Evolutionary conservation across 495 filamentous ascomycete species (phyloP).

Genomic region (Neurospora sp.): DNA sequence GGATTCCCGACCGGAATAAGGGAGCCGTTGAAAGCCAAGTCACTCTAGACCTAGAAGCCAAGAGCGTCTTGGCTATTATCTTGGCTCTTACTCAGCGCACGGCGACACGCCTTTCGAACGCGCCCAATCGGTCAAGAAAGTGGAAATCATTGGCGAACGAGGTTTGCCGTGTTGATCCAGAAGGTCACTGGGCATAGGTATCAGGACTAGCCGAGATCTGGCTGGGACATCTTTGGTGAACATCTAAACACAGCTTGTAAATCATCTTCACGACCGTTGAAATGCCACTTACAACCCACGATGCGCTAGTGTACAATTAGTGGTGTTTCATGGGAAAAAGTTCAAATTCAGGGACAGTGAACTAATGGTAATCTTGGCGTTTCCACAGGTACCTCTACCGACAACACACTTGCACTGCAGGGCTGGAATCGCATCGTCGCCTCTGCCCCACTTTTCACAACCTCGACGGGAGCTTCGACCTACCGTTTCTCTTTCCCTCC

Average conservation of each 20-base stretch:
- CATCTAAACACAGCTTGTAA: neutral
- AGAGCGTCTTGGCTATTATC: neutral
- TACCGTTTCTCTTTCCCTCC: neutral
- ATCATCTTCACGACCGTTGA: neutral
- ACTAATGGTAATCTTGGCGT: neutral
- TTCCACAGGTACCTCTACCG: neutral
- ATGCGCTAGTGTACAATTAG: neutral
- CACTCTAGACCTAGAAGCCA: neutral
- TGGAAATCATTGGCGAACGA: too few relatives aligned
- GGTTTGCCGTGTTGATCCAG: neutral
- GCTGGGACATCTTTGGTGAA: neutral
- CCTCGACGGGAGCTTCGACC: neutral
- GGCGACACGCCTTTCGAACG: too few relatives aligned
- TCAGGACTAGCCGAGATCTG: neutral
- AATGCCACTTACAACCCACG: neutral
- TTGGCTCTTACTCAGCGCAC: neutral
- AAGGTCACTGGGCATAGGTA: neutral
- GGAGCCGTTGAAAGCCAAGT: neutral
- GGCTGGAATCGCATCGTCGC: neutral
- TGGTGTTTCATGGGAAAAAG: neutral
- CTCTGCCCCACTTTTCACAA: neutral
- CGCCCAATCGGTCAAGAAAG: too few relatives aligned
- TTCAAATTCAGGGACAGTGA: neutral
- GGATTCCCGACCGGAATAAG: neutral
- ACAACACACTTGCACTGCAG: neutral